Percentiles rank a stretch among this genome's conserved stretches.
These are phyloP conservation scores for Stephania cephalantha DNA, from an alignment of 164 flowering plant species.

Conservation along the genomic window DNA sequence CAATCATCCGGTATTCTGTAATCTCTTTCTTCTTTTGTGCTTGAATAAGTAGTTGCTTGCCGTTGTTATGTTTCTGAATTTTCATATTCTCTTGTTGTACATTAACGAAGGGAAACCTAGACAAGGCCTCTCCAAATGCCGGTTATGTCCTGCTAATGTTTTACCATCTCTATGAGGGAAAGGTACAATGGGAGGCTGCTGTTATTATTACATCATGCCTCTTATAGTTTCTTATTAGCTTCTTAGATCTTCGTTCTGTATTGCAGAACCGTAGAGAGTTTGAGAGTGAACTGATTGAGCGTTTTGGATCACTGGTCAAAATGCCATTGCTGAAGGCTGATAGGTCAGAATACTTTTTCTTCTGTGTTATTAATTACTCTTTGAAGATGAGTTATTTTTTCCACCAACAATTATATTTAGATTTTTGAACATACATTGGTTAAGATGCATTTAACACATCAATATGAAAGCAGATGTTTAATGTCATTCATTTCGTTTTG, in stretches of 20 bases:
- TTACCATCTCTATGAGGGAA: conserved; percentile 92
- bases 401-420: no score
- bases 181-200: conserved; percentile 35
- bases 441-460: no score
- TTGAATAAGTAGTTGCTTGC: not conserved
- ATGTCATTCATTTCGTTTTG: no score
- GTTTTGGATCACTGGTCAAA: conserved; percentile 82
- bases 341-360: conserved; percentile 39
- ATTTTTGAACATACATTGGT: no score
- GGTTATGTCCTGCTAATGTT: conserved; percentile 95
- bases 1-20: conserved; percentile 80
- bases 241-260: not conserved
- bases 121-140: conserved; percentile 82
- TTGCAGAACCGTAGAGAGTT: conserved; percentile 73
- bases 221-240: not conserved
- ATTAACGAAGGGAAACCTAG: conserved; percentile 76
- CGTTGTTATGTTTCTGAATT: not conserved
- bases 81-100: conserved; percentile 6
- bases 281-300: conserved; percentile 68
- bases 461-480: no score
- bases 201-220: not conserved
- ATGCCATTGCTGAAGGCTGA: conserved; percentile 84
- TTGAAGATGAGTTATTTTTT: no score
- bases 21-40: not conserved
- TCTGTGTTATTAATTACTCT: not conserved